Evolutionary conservation across 306 rosid genomes (phyloP).

Genomic region (Fragaria iinumae): DNA sequence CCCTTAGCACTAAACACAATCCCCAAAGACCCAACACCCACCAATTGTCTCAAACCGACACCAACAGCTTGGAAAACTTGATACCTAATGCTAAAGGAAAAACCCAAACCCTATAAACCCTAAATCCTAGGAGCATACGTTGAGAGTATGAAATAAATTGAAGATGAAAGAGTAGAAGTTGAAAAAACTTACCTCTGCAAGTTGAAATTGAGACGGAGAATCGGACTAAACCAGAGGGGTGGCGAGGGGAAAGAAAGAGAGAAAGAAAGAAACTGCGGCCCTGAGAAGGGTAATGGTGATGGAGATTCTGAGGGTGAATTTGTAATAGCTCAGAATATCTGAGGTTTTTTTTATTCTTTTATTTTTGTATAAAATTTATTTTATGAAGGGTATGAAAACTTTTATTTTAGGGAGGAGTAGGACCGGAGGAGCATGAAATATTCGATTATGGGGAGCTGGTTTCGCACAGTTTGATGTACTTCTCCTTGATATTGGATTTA

Average conservation of each 20-base stretch:
- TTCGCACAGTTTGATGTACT: too few relatives aligned
- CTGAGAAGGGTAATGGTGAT: neutral
- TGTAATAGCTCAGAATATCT: neutral
- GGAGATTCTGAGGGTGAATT: neutral
- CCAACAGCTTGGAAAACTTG: conserved; percentile 58
- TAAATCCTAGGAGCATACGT: neutral
- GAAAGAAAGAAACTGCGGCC: too few relatives aligned
- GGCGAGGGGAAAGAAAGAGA: neutral
- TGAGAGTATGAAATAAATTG: neutral
- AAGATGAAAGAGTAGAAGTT: neutral
- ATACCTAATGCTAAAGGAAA: neutral
- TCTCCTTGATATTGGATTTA: too few relatives aligned
- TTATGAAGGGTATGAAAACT: too few relatives aligned
- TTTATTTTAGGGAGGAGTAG: too few relatives aligned
- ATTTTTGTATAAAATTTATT: too few relatives aligned
- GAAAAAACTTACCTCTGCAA: neutral
- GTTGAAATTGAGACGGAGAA: neutral
- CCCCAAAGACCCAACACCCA: conserved; percentile 50
- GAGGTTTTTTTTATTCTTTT: too few relatives aligned
- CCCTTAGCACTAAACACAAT: conserved; percentile 63
- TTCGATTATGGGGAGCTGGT: too few relatives aligned
- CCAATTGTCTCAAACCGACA: conserved; percentile 65
- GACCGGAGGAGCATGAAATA: too few relatives aligned
- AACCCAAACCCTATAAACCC: neutral
- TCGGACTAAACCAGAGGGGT: neutral